phyloP scores from a whole-genome alignment of 805 yeast genomes.

The Yamadazyma scolyti region DNA sequence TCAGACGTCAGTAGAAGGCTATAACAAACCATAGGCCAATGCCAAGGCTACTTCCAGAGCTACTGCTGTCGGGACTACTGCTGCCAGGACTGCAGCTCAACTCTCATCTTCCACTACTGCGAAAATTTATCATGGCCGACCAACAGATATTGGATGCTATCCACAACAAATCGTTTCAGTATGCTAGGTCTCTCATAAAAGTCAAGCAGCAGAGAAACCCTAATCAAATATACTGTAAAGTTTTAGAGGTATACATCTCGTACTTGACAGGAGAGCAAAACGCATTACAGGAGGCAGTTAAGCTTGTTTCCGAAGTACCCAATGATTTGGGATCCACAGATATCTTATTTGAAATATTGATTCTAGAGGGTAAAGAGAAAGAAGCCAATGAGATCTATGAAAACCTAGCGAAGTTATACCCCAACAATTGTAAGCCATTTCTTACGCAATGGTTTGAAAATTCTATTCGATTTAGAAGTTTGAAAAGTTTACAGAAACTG shows the following conservation, averaged over 20 bases:
- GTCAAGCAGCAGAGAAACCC: slow-evolving; percentile 55
- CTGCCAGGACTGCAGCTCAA: neutral
- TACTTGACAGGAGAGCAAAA: slow-evolving; percentile 28
- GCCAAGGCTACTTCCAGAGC: too few species aligned
- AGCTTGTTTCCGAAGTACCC: slow-evolving; percentile 36
- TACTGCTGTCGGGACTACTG: too few species aligned
- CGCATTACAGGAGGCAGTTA: slow-evolving; percentile 28
- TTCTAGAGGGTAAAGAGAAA: slow-evolving; percentile 23
- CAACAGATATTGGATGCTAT: slow-evolving; percentile 37
- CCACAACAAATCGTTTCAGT: slow-evolving; percentile 48
- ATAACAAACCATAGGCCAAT: too few species aligned
- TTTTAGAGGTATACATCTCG: slow-evolving; percentile 35
- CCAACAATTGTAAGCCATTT: slow-evolving; percentile 36
- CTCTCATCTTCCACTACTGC: neutral
- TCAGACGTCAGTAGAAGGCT: too few species aligned
- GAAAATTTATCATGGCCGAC: slow-evolving; percentile 7
- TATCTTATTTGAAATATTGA: slow-evolving; percentile 44
- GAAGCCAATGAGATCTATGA: slow-evolving; percentile 53
- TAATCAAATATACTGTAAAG: slow-evolving; percentile 50
- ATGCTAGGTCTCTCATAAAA: slow-evolving; percentile 49
- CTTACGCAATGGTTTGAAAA: slow-evolving; percentile 56
- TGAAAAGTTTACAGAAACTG: slow-evolving; percentile 50
- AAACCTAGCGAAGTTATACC: slow-evolving; percentile 54
- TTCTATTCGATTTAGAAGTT: slow-evolving; percentile 45
- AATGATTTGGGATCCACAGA: slow-evolving; percentile 54